A percentile compares a stretch with the other conserved stretches of the same genome.
Conservation (phyloP, 495 filamentous ascomycete genomes). For the Talaromyces trachyspermus region DNA sequence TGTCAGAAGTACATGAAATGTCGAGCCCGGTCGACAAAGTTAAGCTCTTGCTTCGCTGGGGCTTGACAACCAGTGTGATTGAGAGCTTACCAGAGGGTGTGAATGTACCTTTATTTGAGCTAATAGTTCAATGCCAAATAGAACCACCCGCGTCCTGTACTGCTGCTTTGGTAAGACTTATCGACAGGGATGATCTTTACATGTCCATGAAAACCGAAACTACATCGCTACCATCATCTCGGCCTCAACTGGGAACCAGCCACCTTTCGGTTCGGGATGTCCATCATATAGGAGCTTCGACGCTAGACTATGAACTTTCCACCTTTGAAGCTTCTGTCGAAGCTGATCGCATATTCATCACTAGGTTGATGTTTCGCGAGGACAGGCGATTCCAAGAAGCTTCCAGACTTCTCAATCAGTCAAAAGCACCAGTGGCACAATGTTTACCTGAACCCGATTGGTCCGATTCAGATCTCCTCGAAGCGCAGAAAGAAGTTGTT, state of each 20-base stretch:
- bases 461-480: conserved; percentile 79
- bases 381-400: conserved; percentile 84
- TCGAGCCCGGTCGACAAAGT: conserved; percentile 30
- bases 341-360: conserved; percentile 71
- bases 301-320: conserved; percentile 50
- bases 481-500: conserved; percentile 85
- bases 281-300: conserved; percentile 59
- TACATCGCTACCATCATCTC: conserved; percentile 23
- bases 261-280: conserved; percentile 67
- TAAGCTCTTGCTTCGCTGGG: conserved; percentile 38
- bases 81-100: conserved; percentile 83
- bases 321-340: conserved; percentile 63
- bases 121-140: conserved; percentile 73
- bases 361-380: conserved; percentile 79
- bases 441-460: conserved; percentile 69
- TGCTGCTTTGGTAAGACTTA: conserved; percentile 58
- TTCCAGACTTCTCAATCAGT: conserved; percentile 66
- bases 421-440: conserved; percentile 65
- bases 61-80: conserved; percentile 34
- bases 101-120: conserved; percentile 68
- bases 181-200: conserved; percentile 75
- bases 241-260: conserved; percentile 37
- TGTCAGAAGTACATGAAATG: conserved; percentile 27
- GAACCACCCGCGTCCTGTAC: conserved; percentile 74
- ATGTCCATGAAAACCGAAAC: conserved; percentile 50